These are phyloP conservation scores for Pezicula rhizophila DNA, from an alignment of 2,329 filamentous ascomycete species.

Conservation along the genomic window DNA sequence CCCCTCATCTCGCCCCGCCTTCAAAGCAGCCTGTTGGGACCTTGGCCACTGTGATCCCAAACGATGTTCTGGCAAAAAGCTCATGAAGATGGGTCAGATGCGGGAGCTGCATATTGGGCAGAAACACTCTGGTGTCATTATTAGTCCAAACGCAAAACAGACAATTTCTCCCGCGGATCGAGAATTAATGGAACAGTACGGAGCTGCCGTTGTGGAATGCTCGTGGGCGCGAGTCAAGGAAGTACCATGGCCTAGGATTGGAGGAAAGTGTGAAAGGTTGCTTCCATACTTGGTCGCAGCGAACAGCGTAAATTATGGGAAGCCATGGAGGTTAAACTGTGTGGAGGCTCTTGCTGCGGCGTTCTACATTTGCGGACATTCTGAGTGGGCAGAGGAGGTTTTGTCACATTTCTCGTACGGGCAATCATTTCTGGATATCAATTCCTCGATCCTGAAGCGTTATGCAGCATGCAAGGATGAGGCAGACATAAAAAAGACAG, in stretches of 20 bases:
- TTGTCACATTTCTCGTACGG: slow-evolving; percentile 86
- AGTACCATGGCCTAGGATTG: slow-evolving; percentile 85
- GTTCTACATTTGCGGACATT: slow-evolving; percentile 86
- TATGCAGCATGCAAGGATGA: slow-evolving; percentile 83
- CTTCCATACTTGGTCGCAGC: slow-evolving; percentile 94
- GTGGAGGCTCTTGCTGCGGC: slow-evolving; percentile 90
- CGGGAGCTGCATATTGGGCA: slow-evolving; percentile 87
- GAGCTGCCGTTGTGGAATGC: slow-evolving; percentile 93
- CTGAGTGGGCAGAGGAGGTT: slow-evolving; percentile 83
- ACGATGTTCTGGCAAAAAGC: slow-evolving; percentile 87
- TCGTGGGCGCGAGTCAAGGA: slow-evolving; percentile 92
- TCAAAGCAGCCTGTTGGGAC: slow-evolving; percentile 97
- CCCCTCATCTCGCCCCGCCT: slow-evolving; percentile 42
- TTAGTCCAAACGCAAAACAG: slow-evolving; percentile 88
- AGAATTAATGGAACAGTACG: slow-evolving; percentile 76
- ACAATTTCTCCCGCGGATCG: slow-evolving; percentile 78
- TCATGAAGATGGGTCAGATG: slow-evolving; percentile 91
- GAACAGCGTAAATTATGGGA: slow-evolving; percentile 95
- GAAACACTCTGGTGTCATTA: slow-evolving; percentile 84
- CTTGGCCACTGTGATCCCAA: slow-evolving; percentile 97
- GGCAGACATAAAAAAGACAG: slow-evolving; percentile 73
- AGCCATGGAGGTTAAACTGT: slow-evolving; percentile 91
- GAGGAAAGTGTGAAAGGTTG: slow-evolving; percentile 85
- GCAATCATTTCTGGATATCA: slow-evolving; percentile 83
- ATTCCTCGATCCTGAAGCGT: slow-evolving; percentile 69